Conservation (phyloP, 2,329 filamentous ascomycete genomes). For the Cercospora sp. region DNA sequence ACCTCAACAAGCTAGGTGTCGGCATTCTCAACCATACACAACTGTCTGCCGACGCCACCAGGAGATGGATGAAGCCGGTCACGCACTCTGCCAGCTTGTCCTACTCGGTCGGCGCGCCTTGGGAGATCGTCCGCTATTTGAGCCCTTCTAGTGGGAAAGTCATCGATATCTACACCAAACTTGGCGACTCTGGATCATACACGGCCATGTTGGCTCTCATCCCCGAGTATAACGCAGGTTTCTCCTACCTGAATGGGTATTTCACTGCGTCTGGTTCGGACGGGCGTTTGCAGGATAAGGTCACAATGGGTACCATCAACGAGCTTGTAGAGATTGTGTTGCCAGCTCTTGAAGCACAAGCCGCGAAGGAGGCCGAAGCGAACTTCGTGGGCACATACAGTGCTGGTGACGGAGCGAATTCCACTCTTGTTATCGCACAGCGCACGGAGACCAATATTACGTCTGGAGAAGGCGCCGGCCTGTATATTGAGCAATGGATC, state of each 20-base stretch:
- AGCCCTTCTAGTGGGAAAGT: slow-evolving; percentile 35
- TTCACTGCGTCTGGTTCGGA: background rate
- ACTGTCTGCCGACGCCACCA: slow-evolving; percentile 39
- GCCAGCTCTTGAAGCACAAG: background rate
- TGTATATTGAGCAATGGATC: background rate
- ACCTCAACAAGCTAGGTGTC: slow-evolving; percentile 11
- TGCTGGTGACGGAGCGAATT: background rate
- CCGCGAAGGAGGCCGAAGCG: background rate
- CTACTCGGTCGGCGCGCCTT: slow-evolving; percentile 47
- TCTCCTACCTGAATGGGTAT: slow-evolving; percentile 40
- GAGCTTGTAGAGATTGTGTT: background rate
- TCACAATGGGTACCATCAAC: background rate
- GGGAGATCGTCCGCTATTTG: slow-evolving; percentile 44
- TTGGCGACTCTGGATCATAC: slow-evolving; percentile 41
- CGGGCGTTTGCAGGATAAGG: background rate
- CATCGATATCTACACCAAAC: slow-evolving; percentile 52
- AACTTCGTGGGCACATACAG: background rate
- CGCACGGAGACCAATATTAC: background rate
- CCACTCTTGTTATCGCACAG: background rate
- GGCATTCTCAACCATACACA: slow-evolving; percentile 6
- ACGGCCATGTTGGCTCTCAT: slow-evolving; percentile 40
- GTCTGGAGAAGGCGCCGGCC: background rate
- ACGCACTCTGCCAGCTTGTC: slow-evolving; percentile 41
- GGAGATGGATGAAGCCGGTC: slow-evolving; percentile 48
- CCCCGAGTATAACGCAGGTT: slow-evolving; percentile 49